Conservation (phyloP, 78 protist genomes). For the Dictyostelium capitatum region DNA sequence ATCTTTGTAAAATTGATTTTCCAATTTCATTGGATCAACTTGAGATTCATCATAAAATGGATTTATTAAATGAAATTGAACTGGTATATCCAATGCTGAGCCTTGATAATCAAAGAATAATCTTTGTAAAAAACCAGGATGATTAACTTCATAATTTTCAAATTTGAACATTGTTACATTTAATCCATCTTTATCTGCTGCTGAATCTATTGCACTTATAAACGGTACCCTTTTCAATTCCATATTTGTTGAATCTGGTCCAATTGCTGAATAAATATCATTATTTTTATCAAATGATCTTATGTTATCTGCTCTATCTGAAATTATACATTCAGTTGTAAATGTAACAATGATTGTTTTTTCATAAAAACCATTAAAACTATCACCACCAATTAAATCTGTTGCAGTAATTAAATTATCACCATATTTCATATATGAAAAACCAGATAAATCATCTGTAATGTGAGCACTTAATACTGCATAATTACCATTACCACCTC, state of each 20-base stretch:
- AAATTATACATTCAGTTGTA: background rate
- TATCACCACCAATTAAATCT: background rate
- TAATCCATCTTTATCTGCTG: background rate
- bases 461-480: background rate
- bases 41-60: background rate
- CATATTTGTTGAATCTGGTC: background rate
- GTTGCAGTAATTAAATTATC: background rate
- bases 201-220: too few species aligned
- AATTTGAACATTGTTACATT: background rate
- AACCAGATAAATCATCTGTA: background rate
- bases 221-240: background rate
- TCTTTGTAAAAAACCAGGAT: background rate
- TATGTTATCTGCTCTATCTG: background rate
- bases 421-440: background rate
- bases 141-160: background rate
- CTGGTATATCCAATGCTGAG: background rate
- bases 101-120: background rate
- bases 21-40: background rate
- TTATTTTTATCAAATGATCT: background rate
- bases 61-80: background rate
- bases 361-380: background rate
- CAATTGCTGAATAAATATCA: background rate
- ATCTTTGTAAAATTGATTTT: background rate
- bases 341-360: background rate
- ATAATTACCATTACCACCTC: slow-evolving; percentile 10